Conservation (phyloP, 371 early-diverging fungal species). For the Apophysomyces elegans region DNA sequence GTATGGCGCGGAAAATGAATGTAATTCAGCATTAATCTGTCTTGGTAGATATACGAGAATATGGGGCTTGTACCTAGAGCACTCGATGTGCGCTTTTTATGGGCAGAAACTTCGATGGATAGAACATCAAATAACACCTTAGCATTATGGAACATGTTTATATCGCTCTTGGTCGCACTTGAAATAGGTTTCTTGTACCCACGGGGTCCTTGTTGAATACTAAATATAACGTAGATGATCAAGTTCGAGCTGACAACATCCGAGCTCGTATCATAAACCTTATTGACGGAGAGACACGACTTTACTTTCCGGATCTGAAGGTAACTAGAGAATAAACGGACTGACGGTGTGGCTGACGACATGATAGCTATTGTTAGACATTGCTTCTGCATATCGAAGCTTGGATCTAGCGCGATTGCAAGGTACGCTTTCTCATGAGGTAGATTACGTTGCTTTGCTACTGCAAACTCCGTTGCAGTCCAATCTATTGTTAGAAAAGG, state of each 20-base stretch:
- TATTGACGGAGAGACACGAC: not conserved
- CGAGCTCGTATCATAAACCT: not conserved
- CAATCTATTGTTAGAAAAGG: not conserved
- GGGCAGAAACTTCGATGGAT: not conserved
- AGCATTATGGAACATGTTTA: conserved; percentile 22
- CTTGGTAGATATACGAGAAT: not conserved
- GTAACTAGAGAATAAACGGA: conserved; percentile 6
- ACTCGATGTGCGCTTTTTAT: conserved; percentile 22
- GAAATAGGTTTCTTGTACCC: conserved; percentile 27
- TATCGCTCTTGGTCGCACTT: conserved; percentile 27
- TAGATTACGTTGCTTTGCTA: not conserved
- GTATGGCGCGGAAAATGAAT: not conserved
- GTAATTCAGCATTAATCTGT: not conserved
- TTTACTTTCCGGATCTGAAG: conserved; percentile 14
- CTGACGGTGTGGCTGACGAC: not conserved
- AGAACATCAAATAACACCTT: not conserved
- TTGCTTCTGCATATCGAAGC: conserved; percentile 10
- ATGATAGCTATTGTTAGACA: conserved; percentile 13
- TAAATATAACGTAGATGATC: conserved; percentile 25
- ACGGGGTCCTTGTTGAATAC: not conserved
- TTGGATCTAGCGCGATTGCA: not conserved
- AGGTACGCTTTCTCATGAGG: not conserved
- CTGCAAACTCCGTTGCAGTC: not conserved
- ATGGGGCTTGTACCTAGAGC: conserved; percentile 4
- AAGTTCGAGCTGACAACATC: conserved; percentile 28